Evolutionary conservation across 352 stramenopile species (phyloP), one percentile per base, ranked within the genome.

Genomic region (Thraustochytrium striatum): DNA sequence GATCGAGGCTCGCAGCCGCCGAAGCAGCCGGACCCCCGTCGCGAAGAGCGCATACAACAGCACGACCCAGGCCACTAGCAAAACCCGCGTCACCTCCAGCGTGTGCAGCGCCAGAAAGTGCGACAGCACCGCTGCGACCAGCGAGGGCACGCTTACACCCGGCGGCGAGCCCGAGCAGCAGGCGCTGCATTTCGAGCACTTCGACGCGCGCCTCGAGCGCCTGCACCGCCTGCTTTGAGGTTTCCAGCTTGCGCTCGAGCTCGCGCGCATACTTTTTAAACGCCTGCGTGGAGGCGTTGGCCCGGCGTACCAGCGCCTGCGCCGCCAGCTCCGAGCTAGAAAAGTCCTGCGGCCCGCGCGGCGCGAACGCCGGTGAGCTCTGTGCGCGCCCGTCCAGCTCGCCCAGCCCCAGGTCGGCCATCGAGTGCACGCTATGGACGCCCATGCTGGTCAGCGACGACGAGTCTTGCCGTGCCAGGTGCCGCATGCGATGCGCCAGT

Each of bases 231-330:
- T 3, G 41, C 21, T 75, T 30, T 9, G 39, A 19, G 25, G 21
- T 21, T 5, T 28, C 65, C 11, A 75, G 19, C 30, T 75, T 16
- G 16, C 30, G 19, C 47, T 75, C 65, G 3, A 75, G 41, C 39
- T 75, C 65, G 13, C 39, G 44, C 8, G 65, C 65, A 41, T 75
- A 75, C 11, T 75, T 43, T 50, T 75, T 75, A 13, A 75, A 25
- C 21, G 65, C 65, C 47, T 21, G 47, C 16, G 47, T 25, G 16
- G 47, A 21, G 25, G 47, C 25, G 47, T 55, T 16, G 16, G 47
- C 47, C 25, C 47, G 16, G 16, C 25, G 16, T 25, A 25, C 47
- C 16, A 25, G 16, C 16, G 47, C 47, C 25, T 16, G 16, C 25
- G 47, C 47, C 16, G 47, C 47, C 16, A 55, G 16, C 47, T 55